Evolutionary conservation across 2,329 filamentous ascomycete species (phyloP).

Genomic region (Piedraia hortae): DNA sequence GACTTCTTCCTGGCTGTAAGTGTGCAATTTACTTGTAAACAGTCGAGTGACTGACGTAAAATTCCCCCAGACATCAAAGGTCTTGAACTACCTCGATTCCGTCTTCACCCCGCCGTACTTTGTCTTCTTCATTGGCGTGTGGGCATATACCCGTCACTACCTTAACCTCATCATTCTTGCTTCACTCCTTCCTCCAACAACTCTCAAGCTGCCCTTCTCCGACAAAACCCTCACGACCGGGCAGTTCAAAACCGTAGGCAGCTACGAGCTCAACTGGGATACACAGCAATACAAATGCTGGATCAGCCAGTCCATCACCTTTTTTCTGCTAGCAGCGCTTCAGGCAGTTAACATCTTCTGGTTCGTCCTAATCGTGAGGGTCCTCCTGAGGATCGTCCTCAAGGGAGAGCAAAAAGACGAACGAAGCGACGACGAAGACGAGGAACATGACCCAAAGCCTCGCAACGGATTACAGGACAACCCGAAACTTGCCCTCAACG

Average conservation of each 20-base stretch:
- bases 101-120: conserved; percentile 62
- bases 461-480: background rate
- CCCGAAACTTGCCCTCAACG: conserved; percentile 1
- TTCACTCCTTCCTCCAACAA: conserved; percentile 34
- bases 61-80: conserved; percentile 46
- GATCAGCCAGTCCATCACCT: conserved; percentile 39
- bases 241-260: conserved; percentile 45
- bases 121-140: conserved; percentile 49
- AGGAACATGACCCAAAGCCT: conserved; percentile 8
- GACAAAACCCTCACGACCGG: conserved; percentile 1
- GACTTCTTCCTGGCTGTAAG: conserved; percentile 86
- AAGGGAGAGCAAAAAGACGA: conserved; percentile 38
- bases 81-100: conserved; percentile 69
- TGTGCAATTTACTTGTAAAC: conserved; percentile 2
- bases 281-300: conserved; percentile 51
- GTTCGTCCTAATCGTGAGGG: conserved; percentile 49
- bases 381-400: conserved; percentile 41
- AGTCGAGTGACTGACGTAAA: conserved; percentile 1
- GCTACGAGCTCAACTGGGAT: conserved; percentile 50
- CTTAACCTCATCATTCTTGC: conserved; percentile 52
- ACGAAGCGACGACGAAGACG: conserved; percentile 41
- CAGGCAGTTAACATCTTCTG: conserved; percentile 59
- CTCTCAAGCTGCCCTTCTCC: conserved; percentile 2
- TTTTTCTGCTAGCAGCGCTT: conserved; percentile 33
- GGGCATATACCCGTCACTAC: conserved; percentile 77